Percentiles rank a stretch among this genome's conserved stretches.
phyloP scores from a whole-genome alignment of 768 basidiomycete genomes.

The Leccinellum rugosiceps region DNA sequence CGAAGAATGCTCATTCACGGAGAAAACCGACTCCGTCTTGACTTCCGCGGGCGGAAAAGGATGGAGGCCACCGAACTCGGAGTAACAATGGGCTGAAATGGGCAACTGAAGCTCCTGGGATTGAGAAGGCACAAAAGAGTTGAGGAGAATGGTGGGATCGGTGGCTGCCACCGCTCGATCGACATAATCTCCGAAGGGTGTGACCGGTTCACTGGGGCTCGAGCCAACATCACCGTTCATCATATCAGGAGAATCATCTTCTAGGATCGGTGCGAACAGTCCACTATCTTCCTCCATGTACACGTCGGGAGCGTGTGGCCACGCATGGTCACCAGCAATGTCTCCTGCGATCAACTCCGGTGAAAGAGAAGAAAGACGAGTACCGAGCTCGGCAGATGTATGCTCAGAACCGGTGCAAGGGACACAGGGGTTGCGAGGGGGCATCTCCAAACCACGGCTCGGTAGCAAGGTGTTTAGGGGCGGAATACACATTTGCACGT shows the following conservation, averaged over 20 bases:
- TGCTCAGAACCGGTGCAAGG: slow-evolving; percentile 10
- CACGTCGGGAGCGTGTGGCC: slow-evolving; percentile 17
- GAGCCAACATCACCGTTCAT: slow-evolving; percentile 52
- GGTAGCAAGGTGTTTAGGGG: slow-evolving; percentile 44
- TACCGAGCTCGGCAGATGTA: not conserved
- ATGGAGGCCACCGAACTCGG: slow-evolving; percentile 23
- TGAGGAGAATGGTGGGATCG: slow-evolving; percentile 25
- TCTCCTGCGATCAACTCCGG: slow-evolving; percentile 14
- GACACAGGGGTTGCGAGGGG: slow-evolving; percentile 20
- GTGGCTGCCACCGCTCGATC: slow-evolving; percentile 63
- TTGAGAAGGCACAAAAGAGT: slow-evolving; percentile 15
- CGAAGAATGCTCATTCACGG: slow-evolving; percentile 35
- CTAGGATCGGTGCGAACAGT: slow-evolving; percentile 60
- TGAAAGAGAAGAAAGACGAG: not conserved
- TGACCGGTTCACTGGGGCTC: slow-evolving; percentile 71
- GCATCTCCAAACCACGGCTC: slow-evolving; percentile 13
- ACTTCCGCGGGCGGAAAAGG: slow-evolving; percentile 10
- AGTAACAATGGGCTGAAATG: slow-evolving; percentile 23
- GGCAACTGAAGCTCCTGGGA: slow-evolving; percentile 19
- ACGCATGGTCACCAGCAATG: slow-evolving; percentile 6
- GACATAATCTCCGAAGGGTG: slow-evolving; percentile 74
- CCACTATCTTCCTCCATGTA: slow-evolving; percentile 27
- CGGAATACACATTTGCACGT: slow-evolving; percentile 83
- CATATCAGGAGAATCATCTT: slow-evolving; percentile 60
- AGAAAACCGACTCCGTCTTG: slow-evolving; percentile 33